These are phyloP conservation scores for Didymella exigua DNA, from an alignment of 2,329 filamentous ascomycete genomes.

Conservation along the genomic window DNA sequence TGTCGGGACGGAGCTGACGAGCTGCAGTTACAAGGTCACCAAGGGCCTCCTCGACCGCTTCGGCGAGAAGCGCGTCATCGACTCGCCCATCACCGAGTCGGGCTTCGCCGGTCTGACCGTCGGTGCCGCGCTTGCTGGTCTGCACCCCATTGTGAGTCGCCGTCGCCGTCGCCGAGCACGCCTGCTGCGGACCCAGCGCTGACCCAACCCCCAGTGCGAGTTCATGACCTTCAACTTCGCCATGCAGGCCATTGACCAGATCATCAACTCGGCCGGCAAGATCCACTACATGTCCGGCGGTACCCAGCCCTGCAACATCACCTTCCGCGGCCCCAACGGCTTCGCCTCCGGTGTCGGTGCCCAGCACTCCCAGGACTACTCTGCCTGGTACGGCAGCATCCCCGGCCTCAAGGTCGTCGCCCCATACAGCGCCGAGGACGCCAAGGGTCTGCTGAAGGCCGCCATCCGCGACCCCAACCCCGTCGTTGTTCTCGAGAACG, in stretches of 20 bases:
- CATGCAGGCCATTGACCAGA: constrained; percentile 99
- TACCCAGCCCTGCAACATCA: constrained; percentile 99
- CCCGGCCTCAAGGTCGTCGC: constrained; percentile 96
- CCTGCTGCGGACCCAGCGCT: neutral
- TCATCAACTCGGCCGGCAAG: constrained; percentile 98
- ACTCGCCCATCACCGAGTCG: constrained; percentile 97
- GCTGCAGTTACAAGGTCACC: constrained; percentile 88
- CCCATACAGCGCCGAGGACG: constrained; percentile 96
- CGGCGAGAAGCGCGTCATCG: constrained; percentile 95
- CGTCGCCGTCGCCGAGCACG: neutral
- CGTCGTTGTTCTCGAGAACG: constrained; percentile 70
- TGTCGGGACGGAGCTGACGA: constrained; percentile 46
- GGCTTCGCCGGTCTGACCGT: constrained; percentile 94
- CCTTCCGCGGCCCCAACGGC: constrained; percentile 98
- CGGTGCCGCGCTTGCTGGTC: constrained; percentile 89
- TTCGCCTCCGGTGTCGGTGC: constrained; percentile 95
- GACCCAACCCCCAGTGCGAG: constrained; percentile 71
- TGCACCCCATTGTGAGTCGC: constrained; percentile 83
- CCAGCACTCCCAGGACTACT: constrained; percentile 99
- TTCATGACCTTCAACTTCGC: constrained; percentile 99
- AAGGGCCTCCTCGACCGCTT: constrained; percentile 97
- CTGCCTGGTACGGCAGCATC: constrained; percentile 98
- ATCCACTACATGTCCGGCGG: constrained; percentile 99
- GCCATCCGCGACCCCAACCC: constrained; percentile 98
- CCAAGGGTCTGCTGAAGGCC: constrained; percentile 96